A percentile compares a stretch with the other conserved stretches of the same genome.
Conservation (phyloP, 2,329 filamentous ascomycete genomes). For the Neofusicoccum parvum region DNA sequence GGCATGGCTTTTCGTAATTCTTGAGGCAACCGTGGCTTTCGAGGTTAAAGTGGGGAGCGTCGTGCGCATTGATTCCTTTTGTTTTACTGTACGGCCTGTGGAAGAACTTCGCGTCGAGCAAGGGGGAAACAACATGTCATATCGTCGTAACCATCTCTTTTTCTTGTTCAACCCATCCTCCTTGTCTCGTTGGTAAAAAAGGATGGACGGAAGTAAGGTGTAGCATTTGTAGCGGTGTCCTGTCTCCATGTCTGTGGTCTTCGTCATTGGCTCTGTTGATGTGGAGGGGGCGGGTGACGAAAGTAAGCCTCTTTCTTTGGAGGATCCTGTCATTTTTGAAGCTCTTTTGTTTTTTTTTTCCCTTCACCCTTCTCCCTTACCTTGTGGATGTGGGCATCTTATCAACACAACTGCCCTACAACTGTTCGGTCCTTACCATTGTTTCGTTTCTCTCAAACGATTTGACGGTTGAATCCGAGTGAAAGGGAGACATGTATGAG, state of each 20-base stretch:
- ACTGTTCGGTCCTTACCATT: neutral
- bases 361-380: too few relatives aligned
- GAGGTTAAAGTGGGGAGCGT: constrained; percentile 39
- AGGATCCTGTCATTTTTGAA: too few relatives aligned
- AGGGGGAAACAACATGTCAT: neutral
- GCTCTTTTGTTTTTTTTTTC: neutral
- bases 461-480: neutral
- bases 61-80: neutral
- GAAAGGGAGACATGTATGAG: neutral
- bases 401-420: neutral
- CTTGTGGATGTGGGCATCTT: too few relatives aligned
- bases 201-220: neutral
- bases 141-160: neutral
- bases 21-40: constrained; percentile 23
- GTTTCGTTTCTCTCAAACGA: neutral
- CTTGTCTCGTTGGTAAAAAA: neutral
- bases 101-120: neutral
- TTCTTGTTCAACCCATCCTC: too few relatives aligned
- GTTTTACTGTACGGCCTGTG: neutral
- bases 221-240: neutral
- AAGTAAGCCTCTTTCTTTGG: too few relatives aligned
- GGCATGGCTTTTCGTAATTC: neutral
- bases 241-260: neutral
- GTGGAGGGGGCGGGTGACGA: too few relatives aligned
- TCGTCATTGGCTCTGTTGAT: too few relatives aligned